Evolutionary conservation across 2,329 filamentous ascomycete genomes (phyloP), one percentile per base, ranked within the genome.

Genomic region (Epichloe gansuensis): DNA sequence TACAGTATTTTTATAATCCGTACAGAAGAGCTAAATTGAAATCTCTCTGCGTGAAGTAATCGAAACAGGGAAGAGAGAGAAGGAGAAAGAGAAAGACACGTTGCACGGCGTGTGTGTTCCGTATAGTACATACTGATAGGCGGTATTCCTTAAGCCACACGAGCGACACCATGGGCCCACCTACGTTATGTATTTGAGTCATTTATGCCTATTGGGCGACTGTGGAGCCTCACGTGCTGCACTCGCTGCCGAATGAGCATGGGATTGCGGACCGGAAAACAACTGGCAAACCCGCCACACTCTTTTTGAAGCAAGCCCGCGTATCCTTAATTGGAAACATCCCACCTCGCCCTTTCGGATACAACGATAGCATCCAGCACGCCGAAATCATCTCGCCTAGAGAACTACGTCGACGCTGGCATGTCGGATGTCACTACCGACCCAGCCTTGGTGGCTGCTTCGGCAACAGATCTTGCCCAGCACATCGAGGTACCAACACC

Each of bases 341-440:
- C 59, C 61, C 61, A 60, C 60, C 59, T 57, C 55, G 58, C 48
- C 49, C 47, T 63, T 61, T 67, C 67, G 67, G 66, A 64, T 69
- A 69, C 67, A 69, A 69, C 67, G 67, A 69, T 69, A 67, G 61
- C 61, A 62, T 52, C 53, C 59, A 34, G n/a, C 47, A 35, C 41
- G 17, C 7, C 31, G 34, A 50, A 48, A 25, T 15, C 12, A 37
- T 48, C 46, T 39, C 46, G 46, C 39, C 17, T 41, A n/a, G 28
- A 47, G 23, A 28, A 12, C 23, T 35, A 41, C 48, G 41, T 23
- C 28, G 39, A 25, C 39, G 51, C 34, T n/a, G 43, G 38, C 13
- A 69, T 69, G 67, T 63, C 65, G 56, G 65, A 67, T 57, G 61
- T 63, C 60, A 63, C 65, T 52, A 70, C 69, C 50, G 69, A 71